Base-by-base conservation (phyloP, 2,329 filamentous ascomycete species). In the Anisogramma anomala region DNA sequence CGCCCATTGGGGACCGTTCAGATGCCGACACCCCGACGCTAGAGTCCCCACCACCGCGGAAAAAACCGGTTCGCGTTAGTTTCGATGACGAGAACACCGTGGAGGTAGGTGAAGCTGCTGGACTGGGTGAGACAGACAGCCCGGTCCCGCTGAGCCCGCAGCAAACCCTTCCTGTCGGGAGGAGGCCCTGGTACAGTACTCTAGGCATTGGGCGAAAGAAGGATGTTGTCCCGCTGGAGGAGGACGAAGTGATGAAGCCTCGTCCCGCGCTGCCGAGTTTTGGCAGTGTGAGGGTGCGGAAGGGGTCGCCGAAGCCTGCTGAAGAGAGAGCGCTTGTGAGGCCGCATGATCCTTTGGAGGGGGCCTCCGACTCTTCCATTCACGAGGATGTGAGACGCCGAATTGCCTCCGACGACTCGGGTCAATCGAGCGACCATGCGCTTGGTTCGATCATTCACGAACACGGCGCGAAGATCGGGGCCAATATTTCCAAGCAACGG, bases 161-260 rank as follows among this genome's bases (percentile, higher is more conserved):
- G 51, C 33, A 18, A 2, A 15, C 25, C 20, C 5, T 30, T 11
- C 51, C 39, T 41, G 53, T 30, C 9, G 19, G 11, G 46, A 72
- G 62, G 50, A 66, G 69, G 35, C 55, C 63, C 10, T 77, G 73
- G 72, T 73, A 72, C 27, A 67, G 58, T 49, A 65, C 62, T 40
- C 61, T 74, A 17, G 65, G 63, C 3, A 63, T 62, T 35, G 58
- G 60, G 32, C 69, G 70, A 51, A 71, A 72, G 55, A 72, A 71
- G 50, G 72, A 74, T 4, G 53, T 52, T 0, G 39, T 61, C 13
- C 45, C 59, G 9, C 49, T 68, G 2, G 69, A 79, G n/a, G 75
- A 82, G 22, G 77, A 82, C 31, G 72, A 79, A 45, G 63, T 77
- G 11, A 84, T 86, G 79, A 77, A 77, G 49, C 83, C 83, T n/a